Conservation (phyloP, 2,329 filamentous ascomycete genomes). For the Rhynchosporium graminicola region DNA sequence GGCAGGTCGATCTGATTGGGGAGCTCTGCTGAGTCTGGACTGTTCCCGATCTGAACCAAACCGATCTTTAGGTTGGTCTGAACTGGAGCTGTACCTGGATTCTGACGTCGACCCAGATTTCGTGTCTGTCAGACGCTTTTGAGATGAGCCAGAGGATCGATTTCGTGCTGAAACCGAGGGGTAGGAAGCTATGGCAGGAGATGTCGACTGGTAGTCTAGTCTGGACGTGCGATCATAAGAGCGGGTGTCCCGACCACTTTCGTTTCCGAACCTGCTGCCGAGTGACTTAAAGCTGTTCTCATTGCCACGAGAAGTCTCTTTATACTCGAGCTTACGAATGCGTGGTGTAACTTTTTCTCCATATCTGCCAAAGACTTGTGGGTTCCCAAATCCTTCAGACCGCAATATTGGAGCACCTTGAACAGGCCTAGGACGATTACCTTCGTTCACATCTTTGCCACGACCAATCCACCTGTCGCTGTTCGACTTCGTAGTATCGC, state of each 20-base stretch:
- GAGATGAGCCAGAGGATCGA: neutral
- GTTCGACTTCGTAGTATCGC: neutral
- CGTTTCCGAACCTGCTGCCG: neutral
- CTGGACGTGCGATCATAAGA: neutral
- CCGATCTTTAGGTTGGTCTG: neutral
- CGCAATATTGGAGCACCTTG: neutral
- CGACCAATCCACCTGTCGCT: neutral
- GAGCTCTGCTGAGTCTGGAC: neutral
- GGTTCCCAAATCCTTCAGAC: neutral
- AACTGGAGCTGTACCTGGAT: neutral
- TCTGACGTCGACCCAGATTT: neutral
- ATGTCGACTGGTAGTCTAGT: neutral
- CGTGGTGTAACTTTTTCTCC: conserved; percentile 4
- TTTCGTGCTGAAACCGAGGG: conserved; percentile 3
- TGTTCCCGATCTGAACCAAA: neutral
- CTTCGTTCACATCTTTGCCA: neutral
- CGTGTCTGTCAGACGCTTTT: neutral
- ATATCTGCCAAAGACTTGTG: neutral
- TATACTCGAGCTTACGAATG: conserved; percentile 1
- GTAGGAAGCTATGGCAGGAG: neutral
- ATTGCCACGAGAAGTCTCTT: no score
- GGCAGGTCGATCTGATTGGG: neutral
- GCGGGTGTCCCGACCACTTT: neutral
- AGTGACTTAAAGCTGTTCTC: neutral
- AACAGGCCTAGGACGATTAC: neutral